Evolutionary conservation across 108 stramenopile genomes (phyloP), one percentile per base, ranked within the genome.

Genomic region (Ochromonas danica): DNA sequence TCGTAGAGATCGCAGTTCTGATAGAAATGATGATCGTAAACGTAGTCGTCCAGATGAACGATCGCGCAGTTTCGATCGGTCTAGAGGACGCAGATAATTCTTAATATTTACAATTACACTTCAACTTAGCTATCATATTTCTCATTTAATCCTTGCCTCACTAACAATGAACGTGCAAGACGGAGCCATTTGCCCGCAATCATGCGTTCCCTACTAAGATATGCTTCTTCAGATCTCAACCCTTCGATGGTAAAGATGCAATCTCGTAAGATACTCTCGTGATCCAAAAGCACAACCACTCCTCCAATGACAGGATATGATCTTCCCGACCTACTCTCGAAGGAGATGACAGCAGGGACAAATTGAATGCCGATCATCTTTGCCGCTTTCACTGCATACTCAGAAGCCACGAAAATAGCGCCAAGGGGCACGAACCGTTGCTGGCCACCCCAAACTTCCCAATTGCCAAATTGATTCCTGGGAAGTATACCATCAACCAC

Each of bases 271-370:
- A 51, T 6, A 6, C 22, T 6, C 45, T 51, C 45, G 22, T 51
- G 22, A 14, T 51, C 45, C 22, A 14, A 22, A 6, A 51, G 22
- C 22, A 51, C 45, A 22, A 51, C 45, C 22, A 51, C 22, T 51
- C 45, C 45, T 14, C 45, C 45, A 51, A 51, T 51, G 6, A 51
- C 22, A 51, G 45, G 45, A 51, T 14, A 6, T 51, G 6, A 14
- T 14, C 22, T 6, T 22, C 6, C 22, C 22, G 14, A 22, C 31
- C 25, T 28, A 3, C 14, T 67, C 31, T 67, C 63, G 31, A 67
- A 67, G 63, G 14, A 3, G 10, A 67, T 36, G 31, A 67, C 63
- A 36, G 63, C 63, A 36, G 63, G 63, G 6, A 67, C 63, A 67
- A 31, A 67, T 25, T 67, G 63, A 28, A 67, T 36, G 6, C 63